These are phyloP conservation scores for Russula brevipes DNA, from an alignment of 768 basidiomycete genomes.

Conservation along the genomic window DNA sequence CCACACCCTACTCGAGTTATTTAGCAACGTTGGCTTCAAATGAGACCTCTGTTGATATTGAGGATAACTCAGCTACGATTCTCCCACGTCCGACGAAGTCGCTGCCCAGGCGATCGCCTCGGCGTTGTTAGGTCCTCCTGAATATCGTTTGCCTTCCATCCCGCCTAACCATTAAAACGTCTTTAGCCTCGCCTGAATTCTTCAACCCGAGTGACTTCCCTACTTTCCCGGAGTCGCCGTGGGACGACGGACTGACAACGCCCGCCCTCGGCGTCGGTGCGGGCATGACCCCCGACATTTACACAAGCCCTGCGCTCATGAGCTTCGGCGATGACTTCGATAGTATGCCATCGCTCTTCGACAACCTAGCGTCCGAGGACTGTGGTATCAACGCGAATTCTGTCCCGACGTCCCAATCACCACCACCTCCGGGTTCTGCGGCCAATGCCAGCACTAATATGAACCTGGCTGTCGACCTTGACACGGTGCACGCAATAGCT, in stretches of 20 bases:
- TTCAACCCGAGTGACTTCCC: conserved; percentile 41
- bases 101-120: conserved; percentile 23
- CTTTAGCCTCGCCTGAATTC: conserved; percentile 38
- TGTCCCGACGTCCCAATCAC: not conserved
- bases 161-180: not conserved
- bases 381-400: too few species aligned
- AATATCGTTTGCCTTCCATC: not conserved
- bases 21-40: conserved; percentile 60
- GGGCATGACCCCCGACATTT: conserved; percentile 36
- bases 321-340: conserved; percentile 35
- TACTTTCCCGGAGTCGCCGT: conserved; percentile 46
- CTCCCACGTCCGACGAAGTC: conserved; percentile 12
- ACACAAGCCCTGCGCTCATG: conserved; percentile 40
- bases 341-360: conserved; percentile 30
- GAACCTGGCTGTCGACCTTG: not conserved
- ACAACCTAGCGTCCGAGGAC: conserved; percentile 9
- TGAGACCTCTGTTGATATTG: conserved; percentile 30
- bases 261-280: conserved; percentile 36
- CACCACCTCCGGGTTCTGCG: not conserved
- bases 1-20: conserved; percentile 53
- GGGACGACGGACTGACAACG: conserved; percentile 42
- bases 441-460: too few species aligned
- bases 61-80: conserved; percentile 26
- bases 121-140: conserved; percentile 18
- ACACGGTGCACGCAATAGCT: conserved; percentile 36